A percentile compares a stretch with the other conserved stretches of the same genome.
Conservation (phyloP, 1,139 yeast genomes). For the Saccharomycopsis hybrid region DNA sequence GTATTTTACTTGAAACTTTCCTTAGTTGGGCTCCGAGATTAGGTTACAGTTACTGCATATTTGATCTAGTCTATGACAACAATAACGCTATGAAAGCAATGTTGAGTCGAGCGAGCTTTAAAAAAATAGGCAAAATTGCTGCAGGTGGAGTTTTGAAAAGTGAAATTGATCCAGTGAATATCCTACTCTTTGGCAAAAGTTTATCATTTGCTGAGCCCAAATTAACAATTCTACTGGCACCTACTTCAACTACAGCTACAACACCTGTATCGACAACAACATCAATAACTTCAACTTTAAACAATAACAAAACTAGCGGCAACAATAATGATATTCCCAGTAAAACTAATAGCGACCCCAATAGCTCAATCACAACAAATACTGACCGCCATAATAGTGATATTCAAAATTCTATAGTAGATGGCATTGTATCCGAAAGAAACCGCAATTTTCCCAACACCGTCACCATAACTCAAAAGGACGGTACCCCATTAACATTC, state of each 20-base stretch:
- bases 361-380: too few species aligned
- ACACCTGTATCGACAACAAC: background rate
- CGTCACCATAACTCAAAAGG: slow-evolving; percentile 8
- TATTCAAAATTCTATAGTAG: background rate
- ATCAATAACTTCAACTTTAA: slow-evolving; percentile 16
- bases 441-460: slow-evolving; percentile 1
- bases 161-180: slow-evolving; percentile 76
- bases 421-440: slow-evolving; percentile 5
- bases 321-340: background rate
- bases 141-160: slow-evolving; percentile 86
- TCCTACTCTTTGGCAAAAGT: slow-evolving; percentile 57
- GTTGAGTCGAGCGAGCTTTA: slow-evolving; percentile 74
- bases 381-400: background rate
- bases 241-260: background rate
- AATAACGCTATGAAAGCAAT: slow-evolving; percentile 77
- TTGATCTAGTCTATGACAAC: slow-evolving; percentile 83
- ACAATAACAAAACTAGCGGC: slow-evolving; percentile 3
- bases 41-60: slow-evolving; percentile 79
- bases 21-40: slow-evolving; percentile 86
- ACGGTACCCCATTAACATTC: slow-evolving; percentile 6
- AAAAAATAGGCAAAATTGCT: slow-evolving; percentile 68
- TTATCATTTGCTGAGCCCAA: background rate
- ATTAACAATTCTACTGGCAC: background rate
- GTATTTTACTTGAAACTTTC: slow-evolving; percentile 74
- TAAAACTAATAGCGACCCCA: background rate